Conservation (phyloP, 2,329 filamentous ascomycete genomes). For the Helminthosporium solani region DNA sequence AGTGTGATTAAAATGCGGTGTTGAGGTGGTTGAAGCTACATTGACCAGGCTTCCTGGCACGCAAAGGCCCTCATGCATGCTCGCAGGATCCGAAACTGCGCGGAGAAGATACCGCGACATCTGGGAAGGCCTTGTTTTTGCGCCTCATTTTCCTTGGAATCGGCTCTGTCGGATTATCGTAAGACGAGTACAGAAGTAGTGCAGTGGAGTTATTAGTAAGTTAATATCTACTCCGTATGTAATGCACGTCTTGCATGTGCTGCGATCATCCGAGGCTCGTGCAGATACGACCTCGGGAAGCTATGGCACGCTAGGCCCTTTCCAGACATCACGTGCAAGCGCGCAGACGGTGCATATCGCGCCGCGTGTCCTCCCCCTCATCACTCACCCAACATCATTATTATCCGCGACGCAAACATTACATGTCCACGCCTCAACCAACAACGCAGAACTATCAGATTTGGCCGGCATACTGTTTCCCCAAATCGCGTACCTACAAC, state of each 20-base stretch:
- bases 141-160: conserved; percentile 17
- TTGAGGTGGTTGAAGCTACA: conserved; percentile 23
- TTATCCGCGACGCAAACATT: conserved; percentile 20
- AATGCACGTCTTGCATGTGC: conserved; percentile 16
- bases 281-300: not conserved
- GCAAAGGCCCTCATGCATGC: conserved; percentile 16
- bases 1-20: conserved; percentile 18
- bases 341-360: conserved; percentile 11
- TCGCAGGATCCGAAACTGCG: conserved; percentile 4
- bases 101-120: conserved; percentile 4
- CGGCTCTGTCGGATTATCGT: conserved; percentile 29
- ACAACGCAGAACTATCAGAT: conserved; percentile 28
- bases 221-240: too few relatives aligned
- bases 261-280: conserved; percentile 10
- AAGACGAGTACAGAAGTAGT: conserved; percentile 4
- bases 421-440: conserved; percentile 32
- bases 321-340: conserved; percentile 2
- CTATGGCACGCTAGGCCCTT: not conserved
- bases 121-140: conserved; percentile 26
- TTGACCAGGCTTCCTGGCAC: conserved; percentile 16
- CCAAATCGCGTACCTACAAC: conserved; percentile 61
- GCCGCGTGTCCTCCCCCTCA: conserved; percentile 19
- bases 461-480: conserved; percentile 62
- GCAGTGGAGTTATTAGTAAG: conserved; percentile 3
- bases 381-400: conserved; percentile 16